Percentiles rank a stretch among this genome's conserved stretches.
Evolutionary conservation across 1,284 basidiomycete genomes (phyloP).

Genomic region (Trichosporon inkin): DNA sequence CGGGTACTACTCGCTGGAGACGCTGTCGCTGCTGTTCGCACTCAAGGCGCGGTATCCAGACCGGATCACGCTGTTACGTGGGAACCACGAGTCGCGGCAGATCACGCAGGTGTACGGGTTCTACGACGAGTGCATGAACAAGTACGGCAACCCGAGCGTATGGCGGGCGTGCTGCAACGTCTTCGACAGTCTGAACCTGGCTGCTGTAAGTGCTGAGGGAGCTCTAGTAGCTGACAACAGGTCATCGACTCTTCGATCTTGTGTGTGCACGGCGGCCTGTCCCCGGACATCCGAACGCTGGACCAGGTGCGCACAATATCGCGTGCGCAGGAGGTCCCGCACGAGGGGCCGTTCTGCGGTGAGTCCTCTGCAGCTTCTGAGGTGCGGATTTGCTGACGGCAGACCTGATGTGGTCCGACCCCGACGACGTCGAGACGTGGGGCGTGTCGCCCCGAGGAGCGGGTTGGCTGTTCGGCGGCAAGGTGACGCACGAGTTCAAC

Average conservation of each 20-base stretch:
- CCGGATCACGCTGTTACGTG: constrained; percentile 80
- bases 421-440: constrained; percentile 93
- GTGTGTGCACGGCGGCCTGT: constrained; percentile 89
- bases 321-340: constrained; percentile 89
- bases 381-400: constrained; percentile 11
- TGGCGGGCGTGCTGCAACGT: constrained; percentile 96
- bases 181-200: constrained; percentile 90
- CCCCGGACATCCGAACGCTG: constrained; percentile 83
- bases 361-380: constrained; percentile 32
- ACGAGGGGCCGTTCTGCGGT: constrained; percentile 97
- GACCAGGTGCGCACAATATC: constrained; percentile 90
- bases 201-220: constrained; percentile 64
- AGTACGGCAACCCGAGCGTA: constrained; percentile 87
- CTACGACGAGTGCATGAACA: constrained; percentile 95
- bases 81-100: constrained; percentile 93
- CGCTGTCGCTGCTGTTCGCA: constrained; percentile 80
- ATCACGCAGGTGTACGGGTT: constrained; percentile 99
- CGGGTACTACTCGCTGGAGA: constrained; percentile 95
- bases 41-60: constrained; percentile 95
- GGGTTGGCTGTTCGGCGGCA: constrained; percentile 90
- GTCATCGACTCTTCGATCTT: constrained; percentile 88
- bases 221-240: constrained; percentile 50
- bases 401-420: constrained; percentile 98
- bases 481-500: constrained; percentile 81
- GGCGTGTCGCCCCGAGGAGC: constrained; percentile 90